phyloP scores from a whole-genome alignment of 176 grass and related monocot genomes.

The Miscanthus lutarioriparius region DNA sequence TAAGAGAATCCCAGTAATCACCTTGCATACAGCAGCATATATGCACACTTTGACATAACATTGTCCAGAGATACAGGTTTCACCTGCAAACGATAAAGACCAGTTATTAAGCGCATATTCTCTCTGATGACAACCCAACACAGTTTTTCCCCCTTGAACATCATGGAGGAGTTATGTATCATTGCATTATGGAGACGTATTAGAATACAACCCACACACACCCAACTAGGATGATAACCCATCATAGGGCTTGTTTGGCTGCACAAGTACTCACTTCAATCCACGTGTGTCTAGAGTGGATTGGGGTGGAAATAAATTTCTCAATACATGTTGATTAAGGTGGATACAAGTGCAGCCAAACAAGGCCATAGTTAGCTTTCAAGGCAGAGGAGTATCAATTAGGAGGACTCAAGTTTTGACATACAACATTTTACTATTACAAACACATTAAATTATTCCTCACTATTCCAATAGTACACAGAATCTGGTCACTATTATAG shows the following conservation, averaged over 20 bases:
- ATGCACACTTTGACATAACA: slow-evolving; percentile 81
- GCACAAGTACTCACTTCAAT: too few relatives aligned
- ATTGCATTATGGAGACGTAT: neutral
- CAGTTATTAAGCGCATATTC: slow-evolving; percentile 29
- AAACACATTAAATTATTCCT: slow-evolving; percentile 1
- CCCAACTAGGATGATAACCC: neutral
- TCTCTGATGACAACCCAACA: neutral
- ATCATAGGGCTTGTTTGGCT: too few relatives aligned
- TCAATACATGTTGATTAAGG: too few relatives aligned
- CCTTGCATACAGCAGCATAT: slow-evolving; percentile 98
- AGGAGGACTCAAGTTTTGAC: neutral
- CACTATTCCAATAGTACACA: slow-evolving; percentile 3
- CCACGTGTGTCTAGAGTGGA: too few relatives aligned
- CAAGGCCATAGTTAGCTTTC: slow-evolving; percentile 18
- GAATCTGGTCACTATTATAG: neutral
- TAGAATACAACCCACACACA: neutral
- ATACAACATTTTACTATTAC: neutral
- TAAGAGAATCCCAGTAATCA: slow-evolving; percentile 25
- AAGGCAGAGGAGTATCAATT: neutral
- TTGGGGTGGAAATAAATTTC: too few relatives aligned
- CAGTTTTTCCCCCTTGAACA: neutral
- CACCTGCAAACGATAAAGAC: slow-evolving; percentile 55
- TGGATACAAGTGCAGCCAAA: too few relatives aligned
- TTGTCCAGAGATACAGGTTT: slow-evolving; percentile 62
- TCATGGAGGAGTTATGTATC: neutral